Evolutionary conservation across 345 rosid species (phyloP), one percentile per base, ranked within the genome.

Genomic region (Combretum micranthum): DNA sequence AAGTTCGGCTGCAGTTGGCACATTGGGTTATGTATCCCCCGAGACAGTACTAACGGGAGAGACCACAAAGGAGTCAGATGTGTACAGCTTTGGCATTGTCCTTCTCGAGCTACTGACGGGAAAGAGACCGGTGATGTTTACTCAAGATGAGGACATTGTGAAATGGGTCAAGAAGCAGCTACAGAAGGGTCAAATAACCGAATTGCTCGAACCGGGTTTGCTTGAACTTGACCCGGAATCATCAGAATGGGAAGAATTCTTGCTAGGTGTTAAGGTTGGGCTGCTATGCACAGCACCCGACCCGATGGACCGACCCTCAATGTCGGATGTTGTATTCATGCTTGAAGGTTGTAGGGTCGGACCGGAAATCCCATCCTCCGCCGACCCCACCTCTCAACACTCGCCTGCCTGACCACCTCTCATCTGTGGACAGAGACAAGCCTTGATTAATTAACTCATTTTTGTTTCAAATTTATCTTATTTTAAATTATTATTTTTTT

Each of bases 221-320:
- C 89, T 93, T 2, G 97, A 93, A 62, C 83, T 88, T 0, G 99
- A 93, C 66, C 94, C 97, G 0, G 99, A 93, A 61, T 85, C 97
- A 44, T 89, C 99, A 0, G 99, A 93, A 67, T 93, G 99, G 99
- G 99, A 89, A 75, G 99, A 93, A 72, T 89, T 93, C 61, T 66
- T 93, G 52, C 78, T 93, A 13, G 97, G 99, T 20, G 79, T 93
- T 13, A 93, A 93, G 85, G 99, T 93, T 0, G 99, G 96, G 48
- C 75, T 93, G 13, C 84, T 93, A 1, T 93, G 97, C 76, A 81
- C 99, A 1, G 93, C 97, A 16, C 79, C 86, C 0, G 94, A 89
- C 68, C 97, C 96, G 15, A 80, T 79, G 7, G 97, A 87, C 66
- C 76, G 99, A 62, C 99, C 99, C 43, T 64, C 82, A 52, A 83